Percentiles rank a stretch among this genome's conserved stretches.
These are phyloP conservation scores for Lycium barbarum DNA, from an alignment of 257 asterid genomes.

Conservation along the genomic window DNA sequence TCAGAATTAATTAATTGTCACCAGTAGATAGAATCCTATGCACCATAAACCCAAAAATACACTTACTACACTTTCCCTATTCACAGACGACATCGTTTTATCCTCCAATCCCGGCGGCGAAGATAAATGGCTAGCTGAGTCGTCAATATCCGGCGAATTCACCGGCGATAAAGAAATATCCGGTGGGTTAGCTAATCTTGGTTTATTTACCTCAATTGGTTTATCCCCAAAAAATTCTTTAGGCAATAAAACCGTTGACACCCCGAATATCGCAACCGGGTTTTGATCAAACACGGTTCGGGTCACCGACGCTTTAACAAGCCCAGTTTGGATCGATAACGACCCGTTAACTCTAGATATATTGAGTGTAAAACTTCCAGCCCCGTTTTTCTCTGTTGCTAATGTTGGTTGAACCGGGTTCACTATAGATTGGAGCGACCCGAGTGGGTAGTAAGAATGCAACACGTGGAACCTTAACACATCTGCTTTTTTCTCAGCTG, in stretches of 20 bases:
- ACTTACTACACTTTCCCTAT: conserved; percentile 35
- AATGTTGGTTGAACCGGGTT: conserved; percentile 88
- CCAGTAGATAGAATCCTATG: conserved; percentile 44
- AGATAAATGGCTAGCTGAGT: conserved; percentile 56
- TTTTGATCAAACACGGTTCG: conserved; percentile 91
- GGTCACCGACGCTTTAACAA: conserved; percentile 69
- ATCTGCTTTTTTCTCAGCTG: conserved; percentile 61
- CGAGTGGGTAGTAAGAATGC: conserved; percentile 69
- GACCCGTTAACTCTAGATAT: conserved; percentile 76
- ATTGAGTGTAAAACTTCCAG: conserved; percentile 74
- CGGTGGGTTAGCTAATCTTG: conserved; percentile 63
- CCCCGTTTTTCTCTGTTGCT: conserved; percentile 83
- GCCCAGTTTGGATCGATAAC: conserved; percentile 74
- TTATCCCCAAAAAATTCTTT: conserved; percentile 67
- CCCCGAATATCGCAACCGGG: conserved; percentile 89
- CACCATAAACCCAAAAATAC: conserved; percentile 53
- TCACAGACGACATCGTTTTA: conserved; percentile 43
- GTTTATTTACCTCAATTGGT: conserved; percentile 55
- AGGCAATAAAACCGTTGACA: conserved; percentile 75
- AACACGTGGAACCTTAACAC: conserved; percentile 65
- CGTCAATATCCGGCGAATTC: conserved; percentile 43
- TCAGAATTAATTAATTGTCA: conserved; percentile 18
- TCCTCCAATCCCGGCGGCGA: conserved; percentile 56
- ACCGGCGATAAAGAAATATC: conserved; percentile 55
- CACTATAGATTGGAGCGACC: conserved; percentile 63